Base-by-base conservation (phyloP, 257 asterid genomes). In the Ligustrum vulgare region DNA sequence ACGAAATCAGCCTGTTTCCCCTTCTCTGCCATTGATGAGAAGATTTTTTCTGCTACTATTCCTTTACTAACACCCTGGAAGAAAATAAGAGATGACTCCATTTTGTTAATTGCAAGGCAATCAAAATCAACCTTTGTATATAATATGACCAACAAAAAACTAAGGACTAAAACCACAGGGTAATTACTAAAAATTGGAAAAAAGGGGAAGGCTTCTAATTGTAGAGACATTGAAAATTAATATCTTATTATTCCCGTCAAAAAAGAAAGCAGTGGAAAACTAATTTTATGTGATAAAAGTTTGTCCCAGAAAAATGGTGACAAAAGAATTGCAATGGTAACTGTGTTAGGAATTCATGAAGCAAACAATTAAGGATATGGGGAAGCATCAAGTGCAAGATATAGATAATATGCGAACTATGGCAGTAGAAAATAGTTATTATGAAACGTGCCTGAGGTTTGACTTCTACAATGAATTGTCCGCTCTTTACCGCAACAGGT, bases 401-500 rank as follows among this genome's bases (percentile, higher is more conserved):
- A 41, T 10, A 11, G 49, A 41, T 10, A 10, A 41, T 41, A 41
- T 11, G 49, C 49, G 1, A 41, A 41, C 16, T 41, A 41, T 16
- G 12, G 49, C 16, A 41, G 49, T 41, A 11, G 16, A 41, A 73
- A 49, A 68, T 72, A 67, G 69, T 66, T 32, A 72, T 10, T 36
- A 69, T 2, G 69, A 75, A 39, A 75, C 89, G 13, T 87, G 72
- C 98, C 97, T 93, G 97, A 60, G 98, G 98, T 79, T 93, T 93
- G 82, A 93, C 93, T 88, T 91, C 97, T 35, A 93, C 98, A 71
- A 93, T 93, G 60, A 79, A 86, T 84, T 93, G 98, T n/a, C 98
- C 98, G 20, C 98, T 91, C 81, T 93, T 93, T 65, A 93, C 97
- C 13, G 97, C 88, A 72, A 93, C 98, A 6, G 97, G 96, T 76